phyloP scores from a whole-genome alignment of 805 yeast species.

The Candida ulmi region DNA sequence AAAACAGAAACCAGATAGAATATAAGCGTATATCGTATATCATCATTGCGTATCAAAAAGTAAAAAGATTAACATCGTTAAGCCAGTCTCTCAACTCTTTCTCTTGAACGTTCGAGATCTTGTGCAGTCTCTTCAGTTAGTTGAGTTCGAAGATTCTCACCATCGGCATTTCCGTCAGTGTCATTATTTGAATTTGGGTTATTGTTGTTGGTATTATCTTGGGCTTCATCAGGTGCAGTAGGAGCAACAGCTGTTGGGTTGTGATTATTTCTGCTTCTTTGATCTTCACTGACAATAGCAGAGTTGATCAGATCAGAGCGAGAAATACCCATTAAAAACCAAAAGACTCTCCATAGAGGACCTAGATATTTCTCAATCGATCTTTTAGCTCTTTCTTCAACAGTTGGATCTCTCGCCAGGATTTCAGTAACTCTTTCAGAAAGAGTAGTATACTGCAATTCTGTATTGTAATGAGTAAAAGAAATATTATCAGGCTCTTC shows the following conservation, averaged over 20 bases:
- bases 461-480: slow-evolving; percentile 19
- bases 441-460: slow-evolving; percentile 33
- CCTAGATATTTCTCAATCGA: slow-evolving; percentile 26
- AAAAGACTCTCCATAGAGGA: slow-evolving; percentile 22
- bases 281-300: slow-evolving; percentile 37
- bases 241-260: background rate
- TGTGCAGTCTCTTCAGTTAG: background rate
- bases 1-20: too few relatives aligned
- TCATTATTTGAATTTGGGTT: background rate
- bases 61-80: too few relatives aligned
- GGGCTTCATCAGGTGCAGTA: background rate
- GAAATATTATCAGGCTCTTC: slow-evolving; percentile 20
- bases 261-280: slow-evolving; percentile 17
- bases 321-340: slow-evolving; percentile 53
- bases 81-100: slow-evolving; percentile 4
- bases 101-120: background rate
- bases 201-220: background rate
- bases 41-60: too few relatives aligned
- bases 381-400: slow-evolving; percentile 41
- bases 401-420: slow-evolving; percentile 32
- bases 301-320: slow-evolving; percentile 43
- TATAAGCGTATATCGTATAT: too few relatives aligned
- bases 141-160: background rate
- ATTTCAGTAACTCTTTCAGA: slow-evolving; percentile 38
- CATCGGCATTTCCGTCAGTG: background rate